Conservation (phyloP, 208 protist genomes). For the Leishmania martiniquensis region DNA sequence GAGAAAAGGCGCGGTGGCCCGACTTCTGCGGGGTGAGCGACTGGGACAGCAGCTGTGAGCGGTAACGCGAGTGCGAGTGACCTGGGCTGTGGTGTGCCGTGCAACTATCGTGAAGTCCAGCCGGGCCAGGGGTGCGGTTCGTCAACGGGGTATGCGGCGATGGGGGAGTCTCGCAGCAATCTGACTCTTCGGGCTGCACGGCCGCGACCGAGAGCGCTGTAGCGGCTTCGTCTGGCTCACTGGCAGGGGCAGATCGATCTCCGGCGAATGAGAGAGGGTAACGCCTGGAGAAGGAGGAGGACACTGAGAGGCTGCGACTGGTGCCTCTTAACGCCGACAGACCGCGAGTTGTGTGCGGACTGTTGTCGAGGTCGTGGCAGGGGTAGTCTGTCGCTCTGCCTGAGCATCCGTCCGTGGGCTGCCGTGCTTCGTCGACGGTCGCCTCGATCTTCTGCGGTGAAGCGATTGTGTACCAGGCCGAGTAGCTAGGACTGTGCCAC, state of each 20-base stretch:
- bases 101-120: constrained; percentile 11
- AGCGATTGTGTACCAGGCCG: background rate
- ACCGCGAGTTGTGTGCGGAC: constrained; percentile 13
- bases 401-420: background rate
- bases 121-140: constrained; percentile 25
- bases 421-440: background rate
- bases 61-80: constrained; percentile 14
- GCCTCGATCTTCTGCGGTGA: background rate
- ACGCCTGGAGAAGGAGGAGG: constrained; percentile 3
- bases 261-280: background rate
- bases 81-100: constrained; percentile 16
- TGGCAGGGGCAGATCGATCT: background rate
- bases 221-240: background rate
- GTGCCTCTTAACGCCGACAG: background rate
- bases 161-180: constrained; percentile 2
- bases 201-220: background rate
- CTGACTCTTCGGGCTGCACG: background rate
- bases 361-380: background rate
- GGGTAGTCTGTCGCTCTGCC: background rate
- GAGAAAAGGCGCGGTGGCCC: constrained; percentile 21
- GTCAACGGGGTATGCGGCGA: constrained; percentile 43
- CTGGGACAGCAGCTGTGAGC: constrained; percentile 25
- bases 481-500: background rate
- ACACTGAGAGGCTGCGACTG: constrained; percentile 3
- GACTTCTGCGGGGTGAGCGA: constrained; percentile 59